Percentiles rank a stretch among this genome's conserved stretches.
Evolutionary conservation across 1,284 basidiomycete species (phyloP).

Genomic region (Cutaneotrichosporon curvatum): DNA sequence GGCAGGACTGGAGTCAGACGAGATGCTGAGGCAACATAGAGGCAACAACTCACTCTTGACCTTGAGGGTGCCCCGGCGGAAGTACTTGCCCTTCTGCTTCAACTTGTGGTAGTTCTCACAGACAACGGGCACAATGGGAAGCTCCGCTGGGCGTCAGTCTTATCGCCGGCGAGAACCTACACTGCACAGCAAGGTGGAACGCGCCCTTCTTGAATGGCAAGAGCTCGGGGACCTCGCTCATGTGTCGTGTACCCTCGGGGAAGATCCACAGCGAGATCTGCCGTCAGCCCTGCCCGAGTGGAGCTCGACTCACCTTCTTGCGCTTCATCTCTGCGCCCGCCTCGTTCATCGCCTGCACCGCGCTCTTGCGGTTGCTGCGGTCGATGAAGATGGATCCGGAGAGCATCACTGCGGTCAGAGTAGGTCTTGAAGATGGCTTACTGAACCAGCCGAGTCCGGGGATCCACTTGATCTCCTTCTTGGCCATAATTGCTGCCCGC

Average conservation of each 20-base stretch:
- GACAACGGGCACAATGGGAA: constrained; percentile 86
- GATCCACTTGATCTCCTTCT: constrained; percentile 77
- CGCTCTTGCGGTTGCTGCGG: constrained; percentile 68
- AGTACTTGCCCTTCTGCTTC: constrained; percentile 66
- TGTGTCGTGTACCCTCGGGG: constrained; percentile 83
- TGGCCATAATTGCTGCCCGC: constrained; percentile 83
- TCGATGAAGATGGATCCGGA: constrained; percentile 90
- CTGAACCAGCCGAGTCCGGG: constrained; percentile 85
- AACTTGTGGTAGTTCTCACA: constrained; percentile 88
- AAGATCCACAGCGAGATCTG: constrained; percentile 81
- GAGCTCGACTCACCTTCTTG: constrained; percentile 53
- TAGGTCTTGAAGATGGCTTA: constrained; percentile 21
- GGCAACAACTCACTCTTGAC: constrained; percentile 62
- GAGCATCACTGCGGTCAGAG: constrained; percentile 56
- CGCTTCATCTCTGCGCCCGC: constrained; percentile 78
- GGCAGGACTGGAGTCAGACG: constrained; percentile 50
- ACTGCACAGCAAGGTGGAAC: constrained; percentile 90
- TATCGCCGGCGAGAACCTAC: constrained; percentile 20
- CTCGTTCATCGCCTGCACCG: constrained; percentile 69
- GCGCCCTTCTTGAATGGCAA: constrained; percentile 96
- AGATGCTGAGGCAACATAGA: constrained; percentile 52
- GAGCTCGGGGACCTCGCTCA: constrained; percentile 58
- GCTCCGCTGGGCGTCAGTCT: constrained; percentile 31
- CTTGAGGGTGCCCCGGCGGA: constrained; percentile 71
- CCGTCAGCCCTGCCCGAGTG: constrained; percentile 46